These are phyloP conservation scores for Macadamia integrifolia DNA, from an alignment of 164 flowering plant genomes.

Conservation along the genomic window DNA sequence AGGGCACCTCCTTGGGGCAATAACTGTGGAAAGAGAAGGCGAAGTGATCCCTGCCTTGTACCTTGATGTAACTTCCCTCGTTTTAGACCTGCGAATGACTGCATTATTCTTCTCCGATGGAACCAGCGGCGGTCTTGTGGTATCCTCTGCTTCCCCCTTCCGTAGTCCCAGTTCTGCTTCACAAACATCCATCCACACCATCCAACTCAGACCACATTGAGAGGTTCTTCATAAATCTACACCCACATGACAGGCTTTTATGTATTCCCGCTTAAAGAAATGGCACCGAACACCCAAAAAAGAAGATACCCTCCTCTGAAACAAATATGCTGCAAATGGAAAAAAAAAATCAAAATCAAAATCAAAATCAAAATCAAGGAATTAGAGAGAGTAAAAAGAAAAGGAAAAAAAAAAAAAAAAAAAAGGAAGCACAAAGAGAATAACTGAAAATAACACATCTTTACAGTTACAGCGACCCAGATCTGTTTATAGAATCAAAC, in stretches of 20 bases:
- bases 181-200: conserved; percentile 73
- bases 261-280: conserved; percentile 16
- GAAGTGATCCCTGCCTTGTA: conserved; percentile 41
- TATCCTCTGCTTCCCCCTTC: conserved; percentile 40
- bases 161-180: conserved; percentile 36
- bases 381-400: conserved; percentile 6
- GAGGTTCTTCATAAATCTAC: conserved; percentile 19
- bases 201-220: conserved; percentile 59
- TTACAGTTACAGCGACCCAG: conserved; percentile 31
- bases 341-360: conserved; percentile 29
- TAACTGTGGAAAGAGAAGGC: conserved; percentile 40
- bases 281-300: conserved; percentile 21
- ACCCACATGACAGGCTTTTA: conserved; percentile 23
- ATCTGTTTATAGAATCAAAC: conserved; percentile 25
- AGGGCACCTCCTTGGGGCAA: conserved; percentile 45
- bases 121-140: conserved; percentile 47
- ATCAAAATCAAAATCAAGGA: background rate
- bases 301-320: conserved; percentile 38
- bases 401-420: too few relatives aligned
- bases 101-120: conserved; percentile 50
- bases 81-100: conserved; percentile 24
- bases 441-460: conserved; percentile 29
- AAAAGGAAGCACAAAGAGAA: conserved; percentile 4
- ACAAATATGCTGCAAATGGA: conserved; percentile 44
- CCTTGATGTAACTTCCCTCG: conserved; percentile 59